Base-by-base conservation (phyloP, 495 filamentous ascomycete genomes). In the Lichenothelia convexa region DNA sequence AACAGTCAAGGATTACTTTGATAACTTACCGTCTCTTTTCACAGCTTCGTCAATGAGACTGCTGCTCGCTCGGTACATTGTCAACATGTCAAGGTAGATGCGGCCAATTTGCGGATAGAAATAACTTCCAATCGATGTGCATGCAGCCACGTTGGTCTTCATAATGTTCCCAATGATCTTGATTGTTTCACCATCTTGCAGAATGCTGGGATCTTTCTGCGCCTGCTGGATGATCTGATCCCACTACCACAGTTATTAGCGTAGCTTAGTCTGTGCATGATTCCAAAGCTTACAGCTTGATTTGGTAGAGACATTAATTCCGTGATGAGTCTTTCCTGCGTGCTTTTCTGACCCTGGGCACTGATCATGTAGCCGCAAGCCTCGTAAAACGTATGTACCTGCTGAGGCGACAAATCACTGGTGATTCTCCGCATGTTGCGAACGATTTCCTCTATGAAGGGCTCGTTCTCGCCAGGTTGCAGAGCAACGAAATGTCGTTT, bases 301-400 rank as follows among this genome's bases (percentile, higher is more conserved):
- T 99, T 99, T 24, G 89, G 91, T 37, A 87, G 70, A 6, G 67
- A 65, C 89, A 99, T 99, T 24, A 99, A 59, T 42, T 95, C 92
- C 22, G 76, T 65, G 43, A 93, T 85, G 35, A 99, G 61, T 35
- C 89, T 67, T 51, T 95, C 91, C 47, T 95, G 89, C 21, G 80
- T 72, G 42, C 72, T 68, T 56, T 86, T 82, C 55, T 93, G 87
- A 2, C 89, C 89, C 53, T 99, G 89, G 0, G 89, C 89, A 42
- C 81, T 86, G 33, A 99, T 93, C 89, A 99, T 99, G 50, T 94
- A 92, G 23, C 89, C 89, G 50, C 89, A 99, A 15, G 89, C 89
- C 61, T 99, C 91, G 49, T 99, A 99, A 56, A 99, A 95, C 0
- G 89, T 99, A 50, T 99, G 89, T 3, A 99, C 76, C 54, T 99